Evolutionary conservation across 768 basidiomycete genomes (phyloP).

Genomic region (Asterophora lycoperdoides): DNA sequence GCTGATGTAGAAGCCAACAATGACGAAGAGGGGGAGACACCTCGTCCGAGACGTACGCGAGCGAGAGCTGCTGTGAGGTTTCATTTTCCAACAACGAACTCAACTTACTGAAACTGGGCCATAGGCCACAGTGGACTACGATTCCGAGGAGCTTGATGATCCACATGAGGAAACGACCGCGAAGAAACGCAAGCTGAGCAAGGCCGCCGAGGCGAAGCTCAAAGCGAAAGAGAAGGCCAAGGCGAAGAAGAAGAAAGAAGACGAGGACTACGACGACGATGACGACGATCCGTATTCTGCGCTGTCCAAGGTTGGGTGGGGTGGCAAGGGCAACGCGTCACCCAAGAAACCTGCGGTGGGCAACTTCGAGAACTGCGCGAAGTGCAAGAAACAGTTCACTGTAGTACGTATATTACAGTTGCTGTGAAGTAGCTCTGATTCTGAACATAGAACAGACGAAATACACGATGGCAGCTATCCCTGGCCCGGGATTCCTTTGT

Average conservation of each 20-base stretch:
- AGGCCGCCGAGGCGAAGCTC: constrained; percentile 39
- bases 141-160: constrained; percentile 75
- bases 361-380: constrained; percentile 74
- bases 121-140: constrained; percentile 43
- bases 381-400: constrained; percentile 81
- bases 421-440: neutral
- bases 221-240: constrained; percentile 34
- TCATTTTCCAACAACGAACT: neutral
- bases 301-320: constrained; percentile 45
- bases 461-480: constrained; percentile 75
- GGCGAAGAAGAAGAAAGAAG: constrained; percentile 44
- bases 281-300: constrained; percentile 70
- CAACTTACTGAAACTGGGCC: neutral
- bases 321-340: constrained; percentile 24
- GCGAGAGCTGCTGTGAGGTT: neutral
- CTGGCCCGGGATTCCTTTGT: constrained; percentile 77
- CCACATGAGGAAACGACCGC: constrained; percentile 32
- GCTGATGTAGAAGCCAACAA: constrained; percentile 11
- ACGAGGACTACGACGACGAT: constrained; percentile 49
- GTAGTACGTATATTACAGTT: constrained; percentile 53
- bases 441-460: constrained; percentile 53
- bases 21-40: constrained; percentile 8
- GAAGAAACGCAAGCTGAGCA: constrained; percentile 56
- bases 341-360: constrained; percentile 63
- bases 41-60: constrained; percentile 14